Evolutionary conservation across 805 yeast genomes (phyloP).

Genomic region (Saccharomycopsis sp.): DNA sequence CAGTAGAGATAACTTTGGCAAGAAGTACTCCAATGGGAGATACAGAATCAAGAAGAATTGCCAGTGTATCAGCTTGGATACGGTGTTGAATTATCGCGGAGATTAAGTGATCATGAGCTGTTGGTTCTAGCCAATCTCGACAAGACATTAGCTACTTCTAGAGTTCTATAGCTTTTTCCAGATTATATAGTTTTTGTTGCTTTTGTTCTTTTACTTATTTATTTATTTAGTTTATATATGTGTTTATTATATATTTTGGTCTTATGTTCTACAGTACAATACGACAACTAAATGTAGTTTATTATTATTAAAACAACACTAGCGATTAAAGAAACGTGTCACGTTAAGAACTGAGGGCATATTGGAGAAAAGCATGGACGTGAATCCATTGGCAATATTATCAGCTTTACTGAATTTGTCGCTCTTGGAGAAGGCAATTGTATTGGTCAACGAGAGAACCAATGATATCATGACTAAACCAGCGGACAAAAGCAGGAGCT

Average conservation of each 20-base stretch:
- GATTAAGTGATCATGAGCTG: background rate
- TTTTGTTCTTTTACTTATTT: too few relatives aligned
- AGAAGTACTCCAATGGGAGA: slow-evolving; percentile 4
- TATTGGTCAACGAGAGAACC: slow-evolving; percentile 69
- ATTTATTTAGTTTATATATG: too few relatives aligned
- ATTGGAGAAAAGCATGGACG: background rate
- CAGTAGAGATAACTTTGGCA: background rate
- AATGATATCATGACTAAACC: slow-evolving; percentile 61
- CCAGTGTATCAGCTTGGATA: slow-evolving; percentile 8
- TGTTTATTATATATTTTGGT: too few relatives aligned
- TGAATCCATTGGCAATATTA: slow-evolving; percentile 42
- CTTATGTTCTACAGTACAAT: background rate
- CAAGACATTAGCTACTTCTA: too few relatives aligned
- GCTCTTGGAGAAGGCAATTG: slow-evolving; percentile 85
- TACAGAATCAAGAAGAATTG: slow-evolving; percentile 10
- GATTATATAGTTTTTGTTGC: background rate
- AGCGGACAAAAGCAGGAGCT: slow-evolving; percentile 64
- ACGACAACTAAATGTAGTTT: background rate
- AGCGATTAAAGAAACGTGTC: background rate
- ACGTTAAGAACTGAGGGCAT: background rate
- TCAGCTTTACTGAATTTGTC: slow-evolving; percentile 89
- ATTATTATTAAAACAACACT: background rate
- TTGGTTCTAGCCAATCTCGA: too few relatives aligned
- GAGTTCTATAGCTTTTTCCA: too few relatives aligned
- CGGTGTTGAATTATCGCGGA: background rate